These are phyloP conservation scores for Gentiana macrophylla DNA, from an alignment of 257 asterid genomes.

Conservation along the genomic window DNA sequence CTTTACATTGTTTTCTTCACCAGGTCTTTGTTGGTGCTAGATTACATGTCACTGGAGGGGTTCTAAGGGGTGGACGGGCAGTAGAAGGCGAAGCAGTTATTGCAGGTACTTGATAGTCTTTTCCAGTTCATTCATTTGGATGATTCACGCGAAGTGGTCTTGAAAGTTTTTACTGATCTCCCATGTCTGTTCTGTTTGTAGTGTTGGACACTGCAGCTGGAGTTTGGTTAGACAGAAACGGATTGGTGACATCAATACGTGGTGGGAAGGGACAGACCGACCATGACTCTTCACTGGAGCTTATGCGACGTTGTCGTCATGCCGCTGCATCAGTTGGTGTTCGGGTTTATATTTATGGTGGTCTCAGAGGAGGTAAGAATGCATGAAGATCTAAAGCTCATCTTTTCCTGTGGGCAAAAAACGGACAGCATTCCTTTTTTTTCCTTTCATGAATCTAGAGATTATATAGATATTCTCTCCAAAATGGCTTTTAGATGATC, in stretches of 20 bases:
- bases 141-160: constrained; percentile 1
- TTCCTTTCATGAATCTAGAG: too few species aligned
- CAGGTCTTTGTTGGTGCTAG: constrained; percentile 99
- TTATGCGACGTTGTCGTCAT: constrained; percentile 95
- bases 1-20: neutral
- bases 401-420: too few species aligned
- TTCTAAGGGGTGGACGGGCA: constrained; percentile 89
- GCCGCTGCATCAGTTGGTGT: constrained; percentile 98
- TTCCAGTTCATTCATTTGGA: constrained; percentile 15
- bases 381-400: too few species aligned
- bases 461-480: too few species aligned
- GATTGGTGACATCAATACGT: constrained; percentile 72
- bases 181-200: constrained; percentile 25
- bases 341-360: constrained; percentile 78
- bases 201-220: constrained; percentile 99
- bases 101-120: constrained; percentile 46
- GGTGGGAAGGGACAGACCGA: constrained; percentile 53
- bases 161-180: constrained; percentile 12
- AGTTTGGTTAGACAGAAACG: constrained; percentile 93
- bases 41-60: constrained; percentile 98
- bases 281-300: constrained; percentile 60
- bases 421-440: too few species aligned
- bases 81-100: constrained; percentile 88
- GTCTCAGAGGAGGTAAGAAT: constrained; percentile 77
- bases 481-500: too few species aligned